Base-by-base conservation (phyloP, 805 yeast genomes). In the Cyberlindnera nakhonratchasimensis region DNA sequence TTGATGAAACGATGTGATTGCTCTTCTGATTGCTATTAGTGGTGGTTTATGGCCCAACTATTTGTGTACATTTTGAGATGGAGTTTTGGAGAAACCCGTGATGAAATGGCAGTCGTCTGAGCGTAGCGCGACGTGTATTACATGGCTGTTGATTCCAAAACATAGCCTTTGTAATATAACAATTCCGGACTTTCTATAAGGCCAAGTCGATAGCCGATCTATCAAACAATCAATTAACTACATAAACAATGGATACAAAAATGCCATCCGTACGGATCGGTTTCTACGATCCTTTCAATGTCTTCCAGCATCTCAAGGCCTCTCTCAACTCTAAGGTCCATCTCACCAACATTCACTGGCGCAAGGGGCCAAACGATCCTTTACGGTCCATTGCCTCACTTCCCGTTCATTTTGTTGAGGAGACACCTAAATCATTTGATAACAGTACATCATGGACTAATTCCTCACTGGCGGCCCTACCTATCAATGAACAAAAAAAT, bases 201-300 rank as follows among this genome's bases (percentile, higher is more conserved):
- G n/a, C n/a, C n/a, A n/a, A n/a, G n/a, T n/a, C n/a, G n/a, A n/a
- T n/a, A n/a, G n/a, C n/a, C n/a, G n/a, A n/a, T n/a, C n/a, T n/a
- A n/a, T n/a, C n/a, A n/a, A n/a, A n/a, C n/a, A n/a, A n/a, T n/a
- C n/a, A n/a, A n/a, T n/a, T n/a, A n/a, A n/a, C n/a, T n/a, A n/a
- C n/a, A n/a, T n/a, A n/a, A n/a, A 23, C 6, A n/a, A 36, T 36
- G 41, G 39, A 23, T 11, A 11, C 35, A 3, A 21, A 16, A 14
- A 19, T 33, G 3, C 36, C 49, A 6, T 35, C 40, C 8, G 34
- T 37, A 8, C 17, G 28, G n/a, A 30, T 82, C 14, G 85, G 86
- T 5, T 85, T 75, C 59, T 84, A 80, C 55, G 95, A 87, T 50
- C 96, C 96, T 2, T 83, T 82, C 54, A 71, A 74, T 21, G 72